Conservation (phyloP, 1,284 basidiomycete genomes). For the Trametes polyzona region DNA sequence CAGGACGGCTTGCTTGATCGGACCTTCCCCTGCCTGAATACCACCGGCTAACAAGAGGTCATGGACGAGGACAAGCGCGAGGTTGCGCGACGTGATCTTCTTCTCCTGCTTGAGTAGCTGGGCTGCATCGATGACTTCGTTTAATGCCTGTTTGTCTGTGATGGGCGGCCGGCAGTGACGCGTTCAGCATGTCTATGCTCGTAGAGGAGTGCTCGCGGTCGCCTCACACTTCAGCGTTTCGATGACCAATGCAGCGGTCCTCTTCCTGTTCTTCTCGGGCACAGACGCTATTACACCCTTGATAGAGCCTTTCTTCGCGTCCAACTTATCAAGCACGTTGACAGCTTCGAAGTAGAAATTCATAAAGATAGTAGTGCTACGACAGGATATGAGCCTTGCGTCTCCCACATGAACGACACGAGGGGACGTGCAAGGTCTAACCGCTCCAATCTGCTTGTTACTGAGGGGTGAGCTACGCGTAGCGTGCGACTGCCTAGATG, state of each 20-base stretch:
- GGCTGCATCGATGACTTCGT: slow-evolving; percentile 64
- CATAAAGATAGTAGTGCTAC: slow-evolving; percentile 57
- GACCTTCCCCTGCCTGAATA: slow-evolving; percentile 88
- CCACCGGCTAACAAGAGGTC: slow-evolving; percentile 82
- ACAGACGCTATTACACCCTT: slow-evolving; percentile 76
- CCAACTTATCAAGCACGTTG: slow-evolving; percentile 80
- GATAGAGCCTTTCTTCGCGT: slow-evolving; percentile 86
- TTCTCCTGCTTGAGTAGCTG: slow-evolving; percentile 76
- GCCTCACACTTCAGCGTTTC: slow-evolving; percentile 90
- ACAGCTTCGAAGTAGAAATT: slow-evolving; percentile 94
- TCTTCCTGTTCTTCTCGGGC: slow-evolving; percentile 77
- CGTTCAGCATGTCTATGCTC: not conserved
- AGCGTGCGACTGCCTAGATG: not conserved
- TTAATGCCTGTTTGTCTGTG: slow-evolving; percentile 72
- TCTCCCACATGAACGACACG: slow-evolving; percentile 9
- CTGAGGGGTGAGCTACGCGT: not conserved
- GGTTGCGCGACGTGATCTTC: slow-evolving; percentile 72
- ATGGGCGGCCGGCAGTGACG: not conserved
- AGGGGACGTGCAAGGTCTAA: slow-evolving; percentile 15
- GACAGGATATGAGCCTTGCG: slow-evolving; percentile 25
- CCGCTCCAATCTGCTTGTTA: not conserved
- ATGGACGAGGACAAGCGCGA: slow-evolving; percentile 85
- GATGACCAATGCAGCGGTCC: slow-evolving; percentile 80
- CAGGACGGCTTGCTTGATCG: slow-evolving; percentile 80
- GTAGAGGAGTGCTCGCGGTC: no score